phyloP scores from a whole-genome alignment of 495 filamentous ascomycete species.

The Penicillium pulvis region DNA sequence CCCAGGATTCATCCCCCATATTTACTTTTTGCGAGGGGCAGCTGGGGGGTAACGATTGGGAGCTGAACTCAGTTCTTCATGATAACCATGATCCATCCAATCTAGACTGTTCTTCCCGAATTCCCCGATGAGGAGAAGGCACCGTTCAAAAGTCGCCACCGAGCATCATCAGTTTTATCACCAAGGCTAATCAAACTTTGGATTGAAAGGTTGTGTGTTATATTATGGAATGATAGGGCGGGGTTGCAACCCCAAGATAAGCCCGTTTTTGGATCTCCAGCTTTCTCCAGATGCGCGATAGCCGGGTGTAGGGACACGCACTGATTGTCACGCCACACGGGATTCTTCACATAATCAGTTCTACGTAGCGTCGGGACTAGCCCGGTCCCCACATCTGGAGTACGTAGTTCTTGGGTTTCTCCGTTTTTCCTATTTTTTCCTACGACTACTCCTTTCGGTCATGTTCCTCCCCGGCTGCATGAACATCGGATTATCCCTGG shows the following conservation, averaged over 20 bases:
- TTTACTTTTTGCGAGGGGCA: constrained; percentile 3
- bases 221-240: background rate
- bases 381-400: constrained; percentile 28
- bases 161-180: constrained; percentile 1
- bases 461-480: background rate
- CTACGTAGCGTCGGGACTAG: constrained; percentile 19
- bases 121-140: background rate
- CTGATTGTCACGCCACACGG: constrained; percentile 28
- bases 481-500: background rate
- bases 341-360: constrained; percentile 26
- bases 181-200: no score
- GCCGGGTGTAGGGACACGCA: constrained; percentile 30
- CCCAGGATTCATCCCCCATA: constrained; percentile 2
- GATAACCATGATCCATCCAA: constrained; percentile 1
- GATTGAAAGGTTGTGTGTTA: no score
- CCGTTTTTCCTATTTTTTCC: constrained; percentile 22
- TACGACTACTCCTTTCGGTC: background rate
- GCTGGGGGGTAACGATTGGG: background rate
- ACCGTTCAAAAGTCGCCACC: constrained; percentile 1
- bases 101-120: constrained; percentile 12
- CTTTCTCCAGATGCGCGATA: constrained; percentile 31
- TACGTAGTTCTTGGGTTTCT: constrained; percentile 25
- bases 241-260: constrained; percentile 6
- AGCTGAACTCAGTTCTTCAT: background rate
- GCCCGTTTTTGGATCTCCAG: constrained; percentile 8